Percentiles rank a stretch among this genome's conserved stretches.
Conservation (phyloP, 257 asterid species). For the Jaltomata sinuosa region DNA sequence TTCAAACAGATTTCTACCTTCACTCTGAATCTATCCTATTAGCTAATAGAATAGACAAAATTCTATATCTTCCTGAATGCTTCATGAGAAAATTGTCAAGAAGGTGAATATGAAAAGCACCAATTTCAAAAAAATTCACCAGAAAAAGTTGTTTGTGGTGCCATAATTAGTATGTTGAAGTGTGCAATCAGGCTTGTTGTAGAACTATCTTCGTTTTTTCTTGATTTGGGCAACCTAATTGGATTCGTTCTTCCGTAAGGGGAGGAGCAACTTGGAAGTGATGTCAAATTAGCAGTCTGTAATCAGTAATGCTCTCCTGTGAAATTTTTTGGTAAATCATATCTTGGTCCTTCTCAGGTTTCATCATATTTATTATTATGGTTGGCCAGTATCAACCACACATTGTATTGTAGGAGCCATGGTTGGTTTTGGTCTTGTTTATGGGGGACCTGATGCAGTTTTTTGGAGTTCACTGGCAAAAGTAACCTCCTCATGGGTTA, state of each 20-base stretch:
- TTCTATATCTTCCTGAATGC: too few relatives aligned
- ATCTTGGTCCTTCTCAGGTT: slow-evolving; percentile 28
- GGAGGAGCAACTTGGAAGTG: not conserved
- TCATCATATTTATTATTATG: slow-evolving; percentile 84
- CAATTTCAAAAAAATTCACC: too few relatives aligned
- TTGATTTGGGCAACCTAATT: not conserved
- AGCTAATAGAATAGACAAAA: too few relatives aligned
- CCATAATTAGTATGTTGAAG: not conserved
- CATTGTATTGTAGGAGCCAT: slow-evolving; percentile 91
- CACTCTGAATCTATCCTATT: too few relatives aligned
- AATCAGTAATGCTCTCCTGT: too few relatives aligned
- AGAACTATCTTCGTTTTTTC: too few relatives aligned
- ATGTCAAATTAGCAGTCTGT: too few relatives aligned
- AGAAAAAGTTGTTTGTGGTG: not conserved
- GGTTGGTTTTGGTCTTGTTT: slow-evolving; percentile 89
- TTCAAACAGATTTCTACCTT: too few relatives aligned
- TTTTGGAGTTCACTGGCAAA: slow-evolving; percentile 86
- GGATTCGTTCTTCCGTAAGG: not conserved
- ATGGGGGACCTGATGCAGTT: slow-evolving; percentile 83
- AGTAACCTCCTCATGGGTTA: slow-evolving; percentile 80
- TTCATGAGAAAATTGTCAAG: too few relatives aligned
- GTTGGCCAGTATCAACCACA: slow-evolving; percentile 95
- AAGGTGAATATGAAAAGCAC: too few relatives aligned
- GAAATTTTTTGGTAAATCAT: not conserved
- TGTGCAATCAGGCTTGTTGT: not conserved